Evolutionary conservation across 257 asterid species (phyloP), one percentile per base, ranked within the genome.

Genomic region (Dorcoceras hygrometricum): DNA sequence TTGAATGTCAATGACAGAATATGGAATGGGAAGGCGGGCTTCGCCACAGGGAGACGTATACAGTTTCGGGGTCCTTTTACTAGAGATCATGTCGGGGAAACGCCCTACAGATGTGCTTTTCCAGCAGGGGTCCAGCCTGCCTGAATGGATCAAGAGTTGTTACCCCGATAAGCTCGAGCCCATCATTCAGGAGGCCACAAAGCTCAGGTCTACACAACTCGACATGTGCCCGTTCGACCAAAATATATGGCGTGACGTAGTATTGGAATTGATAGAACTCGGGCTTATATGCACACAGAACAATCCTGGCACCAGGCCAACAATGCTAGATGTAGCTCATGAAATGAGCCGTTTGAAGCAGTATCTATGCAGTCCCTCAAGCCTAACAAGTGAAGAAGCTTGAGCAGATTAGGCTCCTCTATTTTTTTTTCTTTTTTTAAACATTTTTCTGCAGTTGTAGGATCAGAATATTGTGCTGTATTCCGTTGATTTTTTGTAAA

Each of bases 11-110:
- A 32, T 26, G 22, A 32, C 78, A 89, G 98, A 91, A 66, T 91
- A 89, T 62, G 98, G 92, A 78, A 89, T 87, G 95, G 98, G 96
- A 57, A 89, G 65, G 67, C 75, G 76, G 39, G 95, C 95, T 16
- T 91, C 98, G 39, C 73, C 89, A 19, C 65, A 87, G 67, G 96
- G 96, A 31, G 96, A 91, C 65, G 96, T 89, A 1, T 89, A 82
- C 34, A 89, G 96, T 69, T 84, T 46, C 4, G 96, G 95, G 4
- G 90, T 89, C 23, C 76, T 91, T 23, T 7, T 91, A 43, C 22
- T 89, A 26, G 98, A 91, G 79, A 89, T 87, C 18, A 72, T 83
- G 25, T 79, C 89, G 5, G 89, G 95, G 23, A 91, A 75, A 70
- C 86, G 95, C 14, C 98, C 96, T 0, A 91, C 95, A 0, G 82